A percentile compares a stretch with the other conserved stretches of the same genome.
phyloP scores from a whole-genome alignment of 176 grass and related monocot species.

The Urochloa ruziziensis region DNA sequence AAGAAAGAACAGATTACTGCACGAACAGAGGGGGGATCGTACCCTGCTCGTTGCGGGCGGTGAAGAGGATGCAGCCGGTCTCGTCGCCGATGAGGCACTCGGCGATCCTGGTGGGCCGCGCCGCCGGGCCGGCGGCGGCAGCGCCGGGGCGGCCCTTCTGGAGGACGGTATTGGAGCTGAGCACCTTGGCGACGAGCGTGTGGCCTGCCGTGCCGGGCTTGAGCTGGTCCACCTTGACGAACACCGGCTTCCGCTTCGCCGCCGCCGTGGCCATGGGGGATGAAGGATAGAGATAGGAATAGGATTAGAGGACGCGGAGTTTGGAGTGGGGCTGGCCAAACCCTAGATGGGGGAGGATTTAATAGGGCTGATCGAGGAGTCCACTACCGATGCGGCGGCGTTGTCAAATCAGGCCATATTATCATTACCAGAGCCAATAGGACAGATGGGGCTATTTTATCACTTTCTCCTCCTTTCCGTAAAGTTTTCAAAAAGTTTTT shows the following conservation, averaged over 20 bases:
- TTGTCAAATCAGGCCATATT: slow-evolving; percentile 25
- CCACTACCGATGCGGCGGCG: slow-evolving; percentile 33
- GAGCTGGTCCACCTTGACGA: slow-evolving; percentile 74
- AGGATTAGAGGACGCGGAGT: slow-evolving; percentile 5
- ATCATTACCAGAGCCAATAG: slow-evolving; percentile 4
- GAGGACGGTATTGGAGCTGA: slow-evolving; percentile 62
- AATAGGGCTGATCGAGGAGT: slow-evolving; percentile 36
- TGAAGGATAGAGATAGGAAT: background rate
- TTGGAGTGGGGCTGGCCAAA: slow-evolving; percentile 5
- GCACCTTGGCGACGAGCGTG: slow-evolving; percentile 69
- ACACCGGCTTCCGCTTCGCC: slow-evolving; percentile 72
- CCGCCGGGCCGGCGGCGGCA: slow-evolving; percentile 24
- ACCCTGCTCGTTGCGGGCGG: slow-evolving; percentile 82
- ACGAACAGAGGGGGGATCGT: slow-evolving; percentile 13
- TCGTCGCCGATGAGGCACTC: slow-evolving; percentile 91
- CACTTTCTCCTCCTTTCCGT: background rate
- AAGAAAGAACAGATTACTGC: background rate
- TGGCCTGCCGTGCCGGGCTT: slow-evolving; percentile 69
- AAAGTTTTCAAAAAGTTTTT: background rate
- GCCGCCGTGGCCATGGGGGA: slow-evolving; percentile 41
- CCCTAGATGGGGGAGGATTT: slow-evolving; percentile 44
- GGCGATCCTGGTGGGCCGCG: slow-evolving; percentile 52
- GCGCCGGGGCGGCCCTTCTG: slow-evolving; percentile 54
- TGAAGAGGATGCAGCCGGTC: slow-evolving; percentile 80
- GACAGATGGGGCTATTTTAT: background rate